phyloP scores from a whole-genome alignment of 768 basidiomycete species.

The Sutorius australiensis region DNA sequence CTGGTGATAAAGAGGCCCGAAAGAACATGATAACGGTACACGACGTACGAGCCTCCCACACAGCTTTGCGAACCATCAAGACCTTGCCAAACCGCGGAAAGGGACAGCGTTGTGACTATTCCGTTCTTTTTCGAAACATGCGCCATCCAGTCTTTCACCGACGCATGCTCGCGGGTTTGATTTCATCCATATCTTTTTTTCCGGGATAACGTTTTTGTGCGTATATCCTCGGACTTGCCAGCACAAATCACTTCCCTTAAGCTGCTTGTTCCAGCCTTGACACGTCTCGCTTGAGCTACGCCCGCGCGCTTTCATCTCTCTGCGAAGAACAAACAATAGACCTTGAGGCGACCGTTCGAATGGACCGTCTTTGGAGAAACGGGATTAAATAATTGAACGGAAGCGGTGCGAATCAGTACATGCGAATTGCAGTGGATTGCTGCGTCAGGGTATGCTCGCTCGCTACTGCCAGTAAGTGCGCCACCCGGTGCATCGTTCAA shows the following conservation, averaged over 20 bases:
- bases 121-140: background rate
- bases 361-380: background rate
- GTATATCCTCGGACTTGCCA: background rate
- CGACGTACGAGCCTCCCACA: too few species aligned
- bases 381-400: background rate
- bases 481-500: background rate
- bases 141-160: background rate
- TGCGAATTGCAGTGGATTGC: background rate
- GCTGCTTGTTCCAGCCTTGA: background rate
- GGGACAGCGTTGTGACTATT: too few species aligned
- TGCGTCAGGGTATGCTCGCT: background rate
- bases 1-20: background rate
- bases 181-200: too few species aligned
- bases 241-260: background rate
- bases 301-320: too few species aligned
- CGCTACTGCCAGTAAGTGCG: too few species aligned
- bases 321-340: background rate
- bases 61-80: background rate
- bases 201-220: background rate
- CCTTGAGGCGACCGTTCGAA: background rate
- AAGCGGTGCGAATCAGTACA: background rate
- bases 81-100: background rate
- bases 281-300: too few species aligned
- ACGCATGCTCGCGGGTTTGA: background rate
- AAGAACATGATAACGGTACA: background rate